These are phyloP conservation scores for Viridothelium virens DNA, from an alignment of 495 filamentous ascomycete species.

Conservation along the genomic window DNA sequence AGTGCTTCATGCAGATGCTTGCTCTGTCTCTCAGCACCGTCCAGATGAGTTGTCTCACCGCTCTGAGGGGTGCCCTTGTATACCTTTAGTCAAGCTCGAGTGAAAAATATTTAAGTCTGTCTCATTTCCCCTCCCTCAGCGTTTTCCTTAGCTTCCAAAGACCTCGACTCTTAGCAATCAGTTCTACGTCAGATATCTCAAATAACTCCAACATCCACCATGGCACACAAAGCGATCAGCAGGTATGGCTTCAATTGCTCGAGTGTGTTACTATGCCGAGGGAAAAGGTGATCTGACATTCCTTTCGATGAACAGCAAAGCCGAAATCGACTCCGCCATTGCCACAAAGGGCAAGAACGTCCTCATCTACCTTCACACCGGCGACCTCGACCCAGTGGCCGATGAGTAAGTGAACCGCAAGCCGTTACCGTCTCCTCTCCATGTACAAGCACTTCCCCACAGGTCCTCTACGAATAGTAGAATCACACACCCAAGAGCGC, in stretches of 20 bases:
- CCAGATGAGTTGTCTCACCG: no score
- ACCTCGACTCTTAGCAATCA: not conserved
- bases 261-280: no score
- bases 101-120: no score
- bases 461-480: no score
- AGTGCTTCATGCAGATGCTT: no score
- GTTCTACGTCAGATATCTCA: not conserved
- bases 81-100: no score
- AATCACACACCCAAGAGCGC: not conserved
- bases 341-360: constrained; percentile 27
- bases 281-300: no score
- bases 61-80: no score
- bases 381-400: constrained; percentile 19
- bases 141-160: not conserved
- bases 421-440: not conserved
- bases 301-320: constrained; percentile 17
- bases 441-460: not conserved
- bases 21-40: no score
- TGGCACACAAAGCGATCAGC: constrained; percentile 26
- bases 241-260: constrained; percentile 11
- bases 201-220: not conserved
- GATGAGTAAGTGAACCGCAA: constrained; percentile 22
- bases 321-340: constrained; percentile 27
- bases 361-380: constrained; percentile 28
- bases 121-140: no score